Conservation (phyloP, 768 basidiomycete genomes). For the Lepiota subincarnata region DNA sequence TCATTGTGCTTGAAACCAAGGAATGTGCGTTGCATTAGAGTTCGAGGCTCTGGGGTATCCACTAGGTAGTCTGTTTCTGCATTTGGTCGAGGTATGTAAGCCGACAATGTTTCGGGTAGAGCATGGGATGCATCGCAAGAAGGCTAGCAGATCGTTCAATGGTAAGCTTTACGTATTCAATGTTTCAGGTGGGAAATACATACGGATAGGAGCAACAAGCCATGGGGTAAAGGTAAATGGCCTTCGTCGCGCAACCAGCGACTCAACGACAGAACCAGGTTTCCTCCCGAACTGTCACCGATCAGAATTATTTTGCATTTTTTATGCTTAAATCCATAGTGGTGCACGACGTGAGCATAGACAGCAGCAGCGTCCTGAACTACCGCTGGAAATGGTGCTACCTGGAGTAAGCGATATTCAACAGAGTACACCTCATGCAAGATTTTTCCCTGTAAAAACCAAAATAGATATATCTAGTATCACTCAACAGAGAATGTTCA, state of each 20-base stretch:
- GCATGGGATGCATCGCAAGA: conserved; percentile 37
- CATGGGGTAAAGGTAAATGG: conserved; percentile 39
- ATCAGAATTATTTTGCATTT: conserved; percentile 41
- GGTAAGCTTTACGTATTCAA: not conserved
- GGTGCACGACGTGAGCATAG: conserved; percentile 41
- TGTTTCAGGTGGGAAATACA: conserved; percentile 4
- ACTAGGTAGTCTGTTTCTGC: conserved; percentile 45
- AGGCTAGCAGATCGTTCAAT: conserved; percentile 13
- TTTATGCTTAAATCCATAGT: conserved; percentile 19
- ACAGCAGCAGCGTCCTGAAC: conserved; percentile 50
- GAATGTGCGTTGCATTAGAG: conserved; percentile 49
- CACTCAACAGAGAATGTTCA: not conserved
- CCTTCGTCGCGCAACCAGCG: conserved; percentile 53
- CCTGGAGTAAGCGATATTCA: conserved; percentile 50
- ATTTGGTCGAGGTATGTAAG: conserved; percentile 47
- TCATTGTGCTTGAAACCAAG: conserved; percentile 33
- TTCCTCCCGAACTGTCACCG: conserved; percentile 55
- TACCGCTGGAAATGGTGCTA: conserved; percentile 50
- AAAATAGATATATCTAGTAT: not conserved
- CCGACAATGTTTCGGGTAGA: conserved; percentile 44
- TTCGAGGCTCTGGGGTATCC: conserved; percentile 50
- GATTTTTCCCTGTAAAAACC: conserved; percentile 23
- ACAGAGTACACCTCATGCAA: conserved; percentile 38
- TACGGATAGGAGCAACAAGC: conserved; percentile 43
- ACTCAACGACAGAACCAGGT: conserved; percentile 45